These are phyloP conservation scores for Adansonia rubrostipa DNA, from an alignment of 441 rosid genomes.

Conservation along the genomic window DNA sequence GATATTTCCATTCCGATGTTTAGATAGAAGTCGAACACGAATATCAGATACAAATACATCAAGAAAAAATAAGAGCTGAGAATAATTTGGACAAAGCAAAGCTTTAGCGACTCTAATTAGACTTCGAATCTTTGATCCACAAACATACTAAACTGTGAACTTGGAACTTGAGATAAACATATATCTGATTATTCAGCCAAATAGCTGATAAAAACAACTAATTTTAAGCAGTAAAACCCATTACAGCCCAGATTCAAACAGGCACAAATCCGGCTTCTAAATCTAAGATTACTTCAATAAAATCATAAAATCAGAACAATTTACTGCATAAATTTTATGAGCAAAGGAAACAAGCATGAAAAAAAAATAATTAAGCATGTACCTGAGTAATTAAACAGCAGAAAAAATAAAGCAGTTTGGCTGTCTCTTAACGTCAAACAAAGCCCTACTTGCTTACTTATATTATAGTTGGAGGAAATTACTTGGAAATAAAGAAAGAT, in stretches of 20 bases:
- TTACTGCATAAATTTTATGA: not conserved
- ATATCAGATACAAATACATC: too few relatives aligned
- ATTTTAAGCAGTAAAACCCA: too few relatives aligned
- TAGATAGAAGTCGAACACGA: too few relatives aligned
- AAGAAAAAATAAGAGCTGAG: too few relatives aligned
- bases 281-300: not conserved
- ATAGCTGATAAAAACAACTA: not conserved
- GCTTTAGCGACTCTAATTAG: too few relatives aligned
- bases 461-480: not conserved
- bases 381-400: conserved; percentile 5
- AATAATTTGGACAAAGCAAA: too few relatives aligned
- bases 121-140: too few relatives aligned
- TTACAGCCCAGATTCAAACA: not conserved
- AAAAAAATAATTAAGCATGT: not conserved
- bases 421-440: not conserved
- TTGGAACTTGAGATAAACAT: not conserved
- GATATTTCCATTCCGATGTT: too few relatives aligned
- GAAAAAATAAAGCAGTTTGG: not conserved
- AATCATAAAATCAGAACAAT: not conserved
- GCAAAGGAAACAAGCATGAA: not conserved
- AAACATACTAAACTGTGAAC: not conserved
- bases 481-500: conserved; percentile 23
- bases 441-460: not conserved
- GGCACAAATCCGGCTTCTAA: not conserved
- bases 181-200: too few relatives aligned